Evolutionary conservation across 768 basidiomycete species (phyloP), one percentile per base, ranked within the genome.

Genomic region (Punctularia strigosozonata): DNA sequence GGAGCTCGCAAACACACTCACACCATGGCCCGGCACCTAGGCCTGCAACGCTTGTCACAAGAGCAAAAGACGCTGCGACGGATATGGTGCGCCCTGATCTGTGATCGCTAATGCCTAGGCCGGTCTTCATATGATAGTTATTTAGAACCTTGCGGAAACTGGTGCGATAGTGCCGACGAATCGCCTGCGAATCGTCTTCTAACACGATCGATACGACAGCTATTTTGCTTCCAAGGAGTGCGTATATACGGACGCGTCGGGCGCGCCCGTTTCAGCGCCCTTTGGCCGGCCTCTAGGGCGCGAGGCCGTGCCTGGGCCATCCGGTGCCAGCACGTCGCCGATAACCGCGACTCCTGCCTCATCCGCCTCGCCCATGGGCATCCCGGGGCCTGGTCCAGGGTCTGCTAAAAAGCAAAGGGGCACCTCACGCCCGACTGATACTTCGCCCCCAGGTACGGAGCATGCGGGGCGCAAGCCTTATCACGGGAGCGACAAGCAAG

Each of bases 1-100:
- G 4, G 13, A 25, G 36, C 25, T 41, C 42, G 30, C 21, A 34
- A 13, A 19, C 15, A 26, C 20, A 19, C 25, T 33, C 23, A 8
- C 30, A 17, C 7, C 25, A 3, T 34, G 18, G 39, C 31, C 17
- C 31, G 13, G 31, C 36, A 35, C n/a, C 24, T 41, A 72, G 70
- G 70, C 85, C 36, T 87, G 85, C 58, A 80, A 85, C 57, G 78
- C 80, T 38, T 88, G 85, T 55, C 86, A 88, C 54, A 84, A 81
- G 57, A 79, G 76, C 60, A 88, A 88, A 54, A 74, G 85, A 19
- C 74, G 84, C 35, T 87, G 84, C 59, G 83, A 86, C 58, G 83
- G 83, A 23, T 83, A 80, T 44, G 77, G 81, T 80, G 44, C 42
- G 75, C 64, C 36, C 40, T 39, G 23, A 36, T 21, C 15, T 33